Conservation (phyloP, 1,284 basidiomycete species). For the Cutaneotrichosporon cavernicola region DNA sequence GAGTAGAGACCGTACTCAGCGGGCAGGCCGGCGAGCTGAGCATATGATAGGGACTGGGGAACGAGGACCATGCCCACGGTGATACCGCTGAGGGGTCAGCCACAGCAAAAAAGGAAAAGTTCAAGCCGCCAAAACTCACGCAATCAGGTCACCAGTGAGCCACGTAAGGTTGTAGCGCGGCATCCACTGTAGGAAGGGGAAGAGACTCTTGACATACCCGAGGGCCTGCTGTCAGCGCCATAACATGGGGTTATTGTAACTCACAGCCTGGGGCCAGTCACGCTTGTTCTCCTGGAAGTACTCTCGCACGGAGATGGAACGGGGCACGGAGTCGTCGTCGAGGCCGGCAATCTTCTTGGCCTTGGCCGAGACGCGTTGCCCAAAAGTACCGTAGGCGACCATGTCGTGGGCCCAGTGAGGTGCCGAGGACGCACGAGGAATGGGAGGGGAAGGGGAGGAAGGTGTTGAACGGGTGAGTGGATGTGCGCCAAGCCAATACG, state of each 20-base stretch:
- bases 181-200: conserved; percentile 81
- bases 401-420: background rate
- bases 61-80: conserved; percentile 90
- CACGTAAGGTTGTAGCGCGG: conserved; percentile 66
- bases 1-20: conserved; percentile 93
- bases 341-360: conserved; percentile 41
- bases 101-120: background rate
- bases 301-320: conserved; percentile 36
- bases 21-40: conserved; percentile 76
- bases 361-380: conserved; percentile 17
- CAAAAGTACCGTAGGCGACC: conserved; percentile 7
- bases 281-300: conserved; percentile 35
- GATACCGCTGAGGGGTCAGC: conserved; percentile 57
- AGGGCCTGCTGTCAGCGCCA: conserved; percentile 54
- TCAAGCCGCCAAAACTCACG: conserved; percentile 49
- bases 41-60: conserved; percentile 67
- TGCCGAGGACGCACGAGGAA: background rate
- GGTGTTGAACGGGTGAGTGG: background rate
- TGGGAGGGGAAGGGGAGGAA: background rate
- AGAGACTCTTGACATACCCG: conserved; percentile 66
- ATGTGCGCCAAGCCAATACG: background rate
- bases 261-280: conserved; percentile 8
- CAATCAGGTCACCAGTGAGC: conserved; percentile 70
- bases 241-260: background rate
- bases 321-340: conserved; percentile 38